Evolutionary conservation across 176 grass and related monocot species (phyloP).

Genomic region (Stipa capillata): DNA sequence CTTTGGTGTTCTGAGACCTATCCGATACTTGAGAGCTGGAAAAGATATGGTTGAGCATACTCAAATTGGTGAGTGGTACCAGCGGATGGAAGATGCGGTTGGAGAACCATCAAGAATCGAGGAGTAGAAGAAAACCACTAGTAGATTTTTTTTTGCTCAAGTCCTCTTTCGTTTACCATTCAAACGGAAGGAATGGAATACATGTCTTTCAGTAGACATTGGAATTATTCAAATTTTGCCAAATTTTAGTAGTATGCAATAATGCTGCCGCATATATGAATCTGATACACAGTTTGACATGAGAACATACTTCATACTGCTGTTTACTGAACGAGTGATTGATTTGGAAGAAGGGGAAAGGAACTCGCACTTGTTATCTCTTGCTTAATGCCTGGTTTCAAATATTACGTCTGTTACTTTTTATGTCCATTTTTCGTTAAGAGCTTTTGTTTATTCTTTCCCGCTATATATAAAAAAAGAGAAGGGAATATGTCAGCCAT

Average conservation of each 20-base stretch:
- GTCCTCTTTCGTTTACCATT: slow-evolving; percentile 8
- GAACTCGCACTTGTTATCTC: neutral
- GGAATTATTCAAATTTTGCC: neutral
- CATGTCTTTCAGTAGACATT: neutral
- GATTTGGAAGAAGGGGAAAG: neutral
- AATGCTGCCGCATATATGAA: neutral
- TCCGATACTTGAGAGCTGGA: slow-evolving; percentile 66
- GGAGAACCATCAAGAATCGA: slow-evolving; percentile 69
- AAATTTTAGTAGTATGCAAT: slow-evolving; percentile 6
- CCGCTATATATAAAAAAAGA: too few species aligned
- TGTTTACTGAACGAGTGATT: neutral
- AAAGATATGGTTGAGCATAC: slow-evolving; percentile 94
- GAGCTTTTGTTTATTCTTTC: too few species aligned
- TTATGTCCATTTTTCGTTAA: too few species aligned
- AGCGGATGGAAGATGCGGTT: slow-evolving; percentile 74
- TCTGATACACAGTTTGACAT: neutral
- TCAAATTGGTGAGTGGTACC: slow-evolving; percentile 77
- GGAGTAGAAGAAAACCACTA: slow-evolving; percentile 21
- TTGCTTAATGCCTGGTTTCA: neutral
- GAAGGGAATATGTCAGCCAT: too few species aligned
- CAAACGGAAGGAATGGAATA: neutral
- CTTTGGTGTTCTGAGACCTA: slow-evolving; percentile 89
- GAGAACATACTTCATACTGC: neutral
- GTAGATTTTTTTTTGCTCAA: neutral
- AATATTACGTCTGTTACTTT: neutral